phyloP scores from a whole-genome alignment of 805 yeast species.

The Maudiozyma bulderi region DNA sequence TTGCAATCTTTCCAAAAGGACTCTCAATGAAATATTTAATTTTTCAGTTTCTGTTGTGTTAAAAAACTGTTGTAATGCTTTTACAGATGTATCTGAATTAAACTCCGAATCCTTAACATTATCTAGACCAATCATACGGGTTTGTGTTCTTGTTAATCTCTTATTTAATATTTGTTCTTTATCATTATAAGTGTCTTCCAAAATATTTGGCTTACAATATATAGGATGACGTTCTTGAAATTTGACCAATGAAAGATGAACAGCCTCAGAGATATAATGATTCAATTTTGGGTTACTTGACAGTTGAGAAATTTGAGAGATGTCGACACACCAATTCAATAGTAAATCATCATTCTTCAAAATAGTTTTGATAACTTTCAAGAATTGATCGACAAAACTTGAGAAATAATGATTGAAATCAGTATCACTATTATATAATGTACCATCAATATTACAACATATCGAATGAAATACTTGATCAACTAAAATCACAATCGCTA shows the following conservation, averaged over 20 bases:
- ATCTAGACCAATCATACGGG: constrained; percentile 21
- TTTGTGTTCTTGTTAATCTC: constrained; percentile 25
- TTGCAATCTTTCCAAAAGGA: constrained; percentile 40
- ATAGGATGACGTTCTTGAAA: constrained; percentile 23
- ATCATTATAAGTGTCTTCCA: constrained; percentile 5
- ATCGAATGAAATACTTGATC: constrained; percentile 40
- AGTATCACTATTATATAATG: constrained; percentile 56
- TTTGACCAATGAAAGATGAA: constrained; percentile 15
- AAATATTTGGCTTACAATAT: constrained; percentile 8
- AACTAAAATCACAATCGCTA: constrained; percentile 47
- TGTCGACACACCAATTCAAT: constrained; percentile 25
- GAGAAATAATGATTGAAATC: constrained; percentile 42
- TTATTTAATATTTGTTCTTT: constrained; percentile 11
- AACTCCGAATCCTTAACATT: constrained; percentile 15
- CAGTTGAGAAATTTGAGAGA: constrained; percentile 23
- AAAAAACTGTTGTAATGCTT: constrained; percentile 49
- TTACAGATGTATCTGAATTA: constrained; percentile 29
- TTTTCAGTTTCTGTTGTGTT: constrained; percentile 55
- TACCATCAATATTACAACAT: constrained; percentile 47
- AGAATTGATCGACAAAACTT: constrained; percentile 26
- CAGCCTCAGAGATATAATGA: constrained; percentile 19
- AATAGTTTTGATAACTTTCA: constrained; percentile 18
- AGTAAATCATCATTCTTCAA: constrained; percentile 23
- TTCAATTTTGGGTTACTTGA: constrained; percentile 24
- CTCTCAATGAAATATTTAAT: constrained; percentile 45